Evolutionary conservation across 192 early-diverging fungal species (phyloP), one percentile per base, ranked within the genome.

Genomic region (Backusella parvicylindrica): DNA sequence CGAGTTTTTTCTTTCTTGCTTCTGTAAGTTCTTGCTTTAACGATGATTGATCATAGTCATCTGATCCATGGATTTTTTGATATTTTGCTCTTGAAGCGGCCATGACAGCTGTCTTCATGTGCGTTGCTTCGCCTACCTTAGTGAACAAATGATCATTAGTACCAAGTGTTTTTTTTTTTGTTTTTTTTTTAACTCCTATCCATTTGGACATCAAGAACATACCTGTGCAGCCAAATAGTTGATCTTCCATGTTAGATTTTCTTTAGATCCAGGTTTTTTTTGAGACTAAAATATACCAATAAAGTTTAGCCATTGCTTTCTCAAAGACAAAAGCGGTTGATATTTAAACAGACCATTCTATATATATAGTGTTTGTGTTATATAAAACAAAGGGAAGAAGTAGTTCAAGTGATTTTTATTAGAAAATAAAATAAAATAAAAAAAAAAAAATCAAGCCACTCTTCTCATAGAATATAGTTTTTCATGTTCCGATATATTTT

Each of bases 181-280:
- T n/a, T n/a, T n/a, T n/a, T n/a, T n/a, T n/a, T n/a, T n/a, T n/a
- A n/a, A n/a, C n/a, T n/a, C n/a, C n/a, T n/a, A n/a, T n/a, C n/a
- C 18, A n/a, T 1, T 47, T n/a, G 37, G 2, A 21, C 18, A 68
- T n/a, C 6, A 16, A 16, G 56, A n/a, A 26, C 30, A 64, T 76
- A 79, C 81, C 70, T 82, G 74, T 40, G 77, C 81, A 11, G 81
- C 81, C 53, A 82, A 50, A n/a, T 70, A 68, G n/a, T 78, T 79
- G 71, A 82, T 82, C 67, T 82, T 82, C 81, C 81, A 82, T 23
- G 72, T 79, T 21, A 82, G 50, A 38, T 82, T 82, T 63, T 82
- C 77, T 33, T 82, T 82, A n/a, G 47, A 23, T 56, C 53, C 53
- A 26, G 41, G 66, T 26, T 70, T 63, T 37, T 60, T 73, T 40